phyloP scores from a whole-genome alignment of 257 asterid genomes.

The Lithospermum erythrorhizon region DNA sequence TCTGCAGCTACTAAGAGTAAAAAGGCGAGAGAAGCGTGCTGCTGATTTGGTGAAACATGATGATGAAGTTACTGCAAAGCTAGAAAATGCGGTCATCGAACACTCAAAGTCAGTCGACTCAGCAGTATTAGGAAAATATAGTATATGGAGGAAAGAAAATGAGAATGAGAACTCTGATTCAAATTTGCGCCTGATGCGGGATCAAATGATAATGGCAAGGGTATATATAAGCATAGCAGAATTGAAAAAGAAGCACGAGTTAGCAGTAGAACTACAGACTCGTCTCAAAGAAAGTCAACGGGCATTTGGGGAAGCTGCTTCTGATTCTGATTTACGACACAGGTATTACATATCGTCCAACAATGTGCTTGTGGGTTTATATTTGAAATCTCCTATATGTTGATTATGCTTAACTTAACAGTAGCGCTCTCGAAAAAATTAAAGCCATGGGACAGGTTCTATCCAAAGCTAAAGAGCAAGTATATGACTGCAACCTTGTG shows the following conservation, averaged over 20 bases:
- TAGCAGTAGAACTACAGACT: conserved; percentile 66
- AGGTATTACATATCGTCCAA: conserved; percentile 34
- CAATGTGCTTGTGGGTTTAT: conserved; percentile 5
- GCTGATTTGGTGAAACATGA: conserved; percentile 75
- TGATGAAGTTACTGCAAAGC: conserved; percentile 73
- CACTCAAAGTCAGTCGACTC: conserved; percentile 93
- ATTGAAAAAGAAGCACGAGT: conserved; percentile 55
- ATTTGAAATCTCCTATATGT: conserved; percentile 7
- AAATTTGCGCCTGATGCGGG: conserved; percentile 82
- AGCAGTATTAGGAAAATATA: conserved; percentile 89
- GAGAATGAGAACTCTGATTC: conserved; percentile 90
- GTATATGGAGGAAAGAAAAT: conserved; percentile 90
- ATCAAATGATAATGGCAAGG: conserved; percentile 96
- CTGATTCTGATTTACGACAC: conserved; percentile 71
- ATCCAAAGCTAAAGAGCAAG: conserved; percentile 77
- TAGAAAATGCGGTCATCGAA: conserved; percentile 90
- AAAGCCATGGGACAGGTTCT: conserved; percentile 90
- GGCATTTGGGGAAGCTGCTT: conserved; percentile 69
- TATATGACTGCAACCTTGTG: conserved; percentile 85
- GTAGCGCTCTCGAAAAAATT: conserved; percentile 74
- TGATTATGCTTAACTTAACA: conserved; percentile 15
- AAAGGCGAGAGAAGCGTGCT: conserved; percentile 73
- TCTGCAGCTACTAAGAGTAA: conserved; percentile 79
- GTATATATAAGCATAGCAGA: conserved; percentile 79
- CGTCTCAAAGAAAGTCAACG: conserved; percentile 94